Base-by-base conservation (phyloP, 2,329 filamentous ascomycete genomes). In the Penicillium brasilianum region DNA sequence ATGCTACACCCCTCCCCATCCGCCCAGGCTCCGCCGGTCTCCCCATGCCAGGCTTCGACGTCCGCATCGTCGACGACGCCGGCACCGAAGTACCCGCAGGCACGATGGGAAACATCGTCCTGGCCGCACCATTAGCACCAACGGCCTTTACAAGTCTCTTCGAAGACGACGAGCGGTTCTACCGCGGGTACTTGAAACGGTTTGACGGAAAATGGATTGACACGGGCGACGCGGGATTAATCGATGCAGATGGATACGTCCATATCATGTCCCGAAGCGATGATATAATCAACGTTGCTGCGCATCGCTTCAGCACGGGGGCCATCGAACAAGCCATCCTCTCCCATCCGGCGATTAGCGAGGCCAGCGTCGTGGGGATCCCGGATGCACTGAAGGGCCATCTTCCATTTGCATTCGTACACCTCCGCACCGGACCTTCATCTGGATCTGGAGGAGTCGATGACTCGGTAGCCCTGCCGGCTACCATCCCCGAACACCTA, bases 211-310 rank as follows among this genome's bases (percentile, higher is more conserved):
- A 85, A 68, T 97, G 92, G 91, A 78, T 97, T 46, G 93, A 98
- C 73, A 97, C 93, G 0, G 94, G 93, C 2, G 93, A 98, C 74
- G 90, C 92, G 0, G 93, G 94, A 0, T 88, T 93, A 82, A 87
- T 97, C 59, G 93, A 97, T 72, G 76, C 84, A 14, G 88, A 94
- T 43, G 86, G 85, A 4, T 87, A 87, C 67, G 81, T 88, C 34
- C 84, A 87, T 68, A 82, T 89, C 67, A 88, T 89, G 84, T 82
- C 83, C 3, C 77, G 87, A 56, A 84, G 83, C 34, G 93, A 97
- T 78, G 93, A 97, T 75, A 90, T 97, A 61, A 93, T 97, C 72
- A 97, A 97, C 72, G 93, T 97, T n/a, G 93, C 93, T 43, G 93
- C 93, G 5, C 93, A 97, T 79, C 87, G 93, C 14, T 88, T 97